Evolutionary conservation across 208 protist species (phyloP).

Genomic region (Leishmania amazonensis): DNA sequence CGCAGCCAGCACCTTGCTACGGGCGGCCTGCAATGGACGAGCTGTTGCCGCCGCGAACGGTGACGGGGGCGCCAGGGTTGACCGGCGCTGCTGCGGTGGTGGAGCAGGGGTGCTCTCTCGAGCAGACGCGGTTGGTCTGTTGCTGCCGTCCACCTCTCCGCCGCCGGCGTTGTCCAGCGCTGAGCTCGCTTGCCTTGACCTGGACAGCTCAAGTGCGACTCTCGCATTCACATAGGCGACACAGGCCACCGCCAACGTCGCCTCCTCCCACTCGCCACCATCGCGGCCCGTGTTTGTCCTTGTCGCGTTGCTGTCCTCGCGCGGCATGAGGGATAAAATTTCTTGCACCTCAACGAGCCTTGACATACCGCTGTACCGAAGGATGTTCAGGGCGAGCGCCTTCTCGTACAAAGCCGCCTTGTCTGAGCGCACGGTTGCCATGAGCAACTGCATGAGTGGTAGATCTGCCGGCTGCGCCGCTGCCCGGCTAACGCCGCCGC

Average conservation of each 20-base stretch:
- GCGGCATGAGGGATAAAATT: slow-evolving; percentile 13
- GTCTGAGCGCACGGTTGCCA: slow-evolving; percentile 15
- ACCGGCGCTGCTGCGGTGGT: slow-evolving; percentile 15
- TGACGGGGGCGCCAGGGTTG: not conserved
- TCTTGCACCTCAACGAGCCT: slow-evolving; percentile 9
- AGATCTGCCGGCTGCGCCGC: slow-evolving; percentile 25
- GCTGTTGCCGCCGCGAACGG: not conserved
- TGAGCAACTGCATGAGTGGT: slow-evolving; percentile 26
- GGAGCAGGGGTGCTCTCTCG: not conserved
- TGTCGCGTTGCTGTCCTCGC: not conserved
- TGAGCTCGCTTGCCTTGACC: not conserved
- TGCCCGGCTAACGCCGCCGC: not conserved
- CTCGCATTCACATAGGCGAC: slow-evolving; percentile 23
- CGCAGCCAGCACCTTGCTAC: slow-evolving; percentile 24
- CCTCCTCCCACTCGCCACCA: slow-evolving; percentile 19
- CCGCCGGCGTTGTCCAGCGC: not conserved
- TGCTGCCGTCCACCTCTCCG: slow-evolving; percentile 1
- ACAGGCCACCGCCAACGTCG: slow-evolving; percentile 8
- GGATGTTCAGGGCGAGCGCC: slow-evolving; percentile 28
- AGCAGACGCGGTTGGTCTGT: not conserved
- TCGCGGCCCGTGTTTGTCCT: not conserved
- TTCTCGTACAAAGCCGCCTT: slow-evolving; percentile 28
- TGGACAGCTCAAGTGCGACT: slow-evolving; percentile 10
- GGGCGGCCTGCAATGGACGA: not conserved
- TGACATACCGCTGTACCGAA: slow-evolving; percentile 23